Percentiles rank a stretch among this genome's conserved stretches.
Evolutionary conservation across 2,329 filamentous ascomycete genomes (phyloP).

Genomic region (Fusarium haematococcum): DNA sequence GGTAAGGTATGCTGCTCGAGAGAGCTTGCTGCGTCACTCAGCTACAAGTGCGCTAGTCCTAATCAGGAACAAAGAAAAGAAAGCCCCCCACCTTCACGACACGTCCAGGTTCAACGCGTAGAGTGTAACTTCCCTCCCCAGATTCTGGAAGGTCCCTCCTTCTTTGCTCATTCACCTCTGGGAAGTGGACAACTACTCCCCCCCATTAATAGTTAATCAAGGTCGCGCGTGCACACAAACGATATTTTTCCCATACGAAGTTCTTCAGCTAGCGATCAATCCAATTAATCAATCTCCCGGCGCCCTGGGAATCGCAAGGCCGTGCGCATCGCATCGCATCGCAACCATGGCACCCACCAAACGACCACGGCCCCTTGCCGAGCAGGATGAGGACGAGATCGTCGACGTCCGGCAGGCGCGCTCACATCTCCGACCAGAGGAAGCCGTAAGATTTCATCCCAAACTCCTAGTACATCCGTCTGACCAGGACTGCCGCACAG

Average conservation of each 20-base stretch:
- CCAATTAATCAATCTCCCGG: neutral
- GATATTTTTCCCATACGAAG: neutral
- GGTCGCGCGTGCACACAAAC: neutral
- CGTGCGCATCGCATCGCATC: conserved; percentile 9
- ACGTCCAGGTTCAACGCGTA: conserved; percentile 37
- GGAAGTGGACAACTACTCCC: neutral
- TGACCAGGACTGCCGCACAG: conserved; percentile 28
- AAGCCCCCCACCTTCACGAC: conserved; percentile 15
- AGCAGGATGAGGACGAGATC: conserved; percentile 51
- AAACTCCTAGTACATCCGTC: neutral
- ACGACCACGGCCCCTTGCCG: conserved; percentile 54
- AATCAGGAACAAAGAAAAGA: conserved; percentile 6
- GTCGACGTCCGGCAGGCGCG: conserved; percentile 54
- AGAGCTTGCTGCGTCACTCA: neutral
- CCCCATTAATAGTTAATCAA: neutral
- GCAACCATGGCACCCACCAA: conserved; percentile 52
- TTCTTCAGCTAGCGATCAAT: neutral
- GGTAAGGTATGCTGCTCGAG: conserved; percentile 17
- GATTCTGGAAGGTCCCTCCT: neutral
- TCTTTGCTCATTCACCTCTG: conserved; percentile 1
- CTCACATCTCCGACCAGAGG: conserved; percentile 54
- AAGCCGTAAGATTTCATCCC: conserved; percentile 51
- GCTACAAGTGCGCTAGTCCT: conserved; percentile 14
- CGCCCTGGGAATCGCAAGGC: conserved; percentile 8
- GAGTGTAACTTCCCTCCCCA: conserved; percentile 26